Evolutionary conservation across 129 eudicot genomes (phyloP).

Genomic region (Lactuca saligna): DNA sequence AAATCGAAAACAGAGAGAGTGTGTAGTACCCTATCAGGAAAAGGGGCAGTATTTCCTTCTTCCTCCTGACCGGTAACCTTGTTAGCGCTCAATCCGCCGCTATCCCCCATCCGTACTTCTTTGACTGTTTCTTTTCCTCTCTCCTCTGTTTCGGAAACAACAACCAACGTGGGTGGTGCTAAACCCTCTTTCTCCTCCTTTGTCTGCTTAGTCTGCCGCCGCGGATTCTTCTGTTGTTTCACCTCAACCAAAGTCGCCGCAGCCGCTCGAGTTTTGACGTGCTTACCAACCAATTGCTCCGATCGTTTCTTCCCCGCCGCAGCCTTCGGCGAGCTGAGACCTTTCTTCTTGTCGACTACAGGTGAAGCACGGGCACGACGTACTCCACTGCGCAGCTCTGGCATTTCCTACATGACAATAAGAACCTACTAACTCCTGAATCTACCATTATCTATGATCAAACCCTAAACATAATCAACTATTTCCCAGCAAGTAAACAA

Average conservation of each 20-base stretch:
- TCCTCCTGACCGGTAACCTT: conserved; percentile 59
- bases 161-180: conserved; percentile 23
- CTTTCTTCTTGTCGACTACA: conserved; percentile 24
- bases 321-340: conserved; percentile 7
- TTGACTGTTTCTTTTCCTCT: conserved; percentile 1
- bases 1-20: not conserved
- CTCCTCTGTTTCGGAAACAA: conserved; percentile 7
- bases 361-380: conserved; percentile 40
- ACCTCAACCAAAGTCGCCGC: conserved; percentile 29
- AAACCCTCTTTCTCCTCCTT: conserved; percentile 18
- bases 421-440: conserved; percentile 9
- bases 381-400: conserved; percentile 49
- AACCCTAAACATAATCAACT: conserved; percentile 22
- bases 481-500: not conserved
- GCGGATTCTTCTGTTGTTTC: conserved; percentile 16
- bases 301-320: conserved; percentile 16
- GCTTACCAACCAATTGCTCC: conserved; percentile 36
- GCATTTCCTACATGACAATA: conserved; percentile 36
- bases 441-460: conserved; percentile 32
- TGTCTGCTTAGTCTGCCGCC: conserved; percentile 11
- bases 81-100: conserved; percentile 81
- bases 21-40: conserved; percentile 69
- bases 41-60: conserved; percentile 62
- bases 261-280: conserved; percentile 55
- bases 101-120: conserved; percentile 55